phyloP scores from a whole-genome alignment of 169 alveolate genomes.

The Plasmodium malariae region DNA sequence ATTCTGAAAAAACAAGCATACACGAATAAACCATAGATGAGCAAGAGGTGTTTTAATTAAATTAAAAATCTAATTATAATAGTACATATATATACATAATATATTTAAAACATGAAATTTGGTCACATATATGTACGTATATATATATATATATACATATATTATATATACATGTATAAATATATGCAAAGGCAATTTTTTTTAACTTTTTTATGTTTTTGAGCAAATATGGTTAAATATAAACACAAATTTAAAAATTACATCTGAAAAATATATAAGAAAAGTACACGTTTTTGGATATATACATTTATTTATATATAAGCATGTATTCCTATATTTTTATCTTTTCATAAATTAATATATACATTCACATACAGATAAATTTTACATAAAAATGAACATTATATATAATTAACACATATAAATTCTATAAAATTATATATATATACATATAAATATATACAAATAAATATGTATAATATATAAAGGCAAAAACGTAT shows the following conservation, averaged over 20 bases:
- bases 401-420: no score
- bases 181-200: background rate
- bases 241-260: slow-evolving; percentile 53
- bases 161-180: background rate
- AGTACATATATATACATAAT: background rate
- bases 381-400: no score
- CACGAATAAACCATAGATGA: slow-evolving; percentile 12
- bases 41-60: slow-evolving; percentile 32
- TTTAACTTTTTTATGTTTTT: slow-evolving; percentile 13
- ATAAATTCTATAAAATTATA: no score
- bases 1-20: slow-evolving; percentile 27
- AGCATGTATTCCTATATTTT: slow-evolving; percentile 6
- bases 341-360: background rate
- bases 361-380: no score
- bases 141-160: slow-evolving; percentile 9
- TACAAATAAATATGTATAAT: slow-evolving; percentile 21
- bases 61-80: slow-evolving; percentile 41
- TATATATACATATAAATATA: background rate
- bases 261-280: slow-evolving; percentile 12
- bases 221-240: background rate
- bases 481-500: background rate
- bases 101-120: background rate
- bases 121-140: background rate
- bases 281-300: background rate
- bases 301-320: background rate